Percentiles rank a stretch among this genome's conserved stretches.
Evolutionary conservation across 148 eudicot genomes (phyloP).

Genomic region (Silene conica): DNA sequence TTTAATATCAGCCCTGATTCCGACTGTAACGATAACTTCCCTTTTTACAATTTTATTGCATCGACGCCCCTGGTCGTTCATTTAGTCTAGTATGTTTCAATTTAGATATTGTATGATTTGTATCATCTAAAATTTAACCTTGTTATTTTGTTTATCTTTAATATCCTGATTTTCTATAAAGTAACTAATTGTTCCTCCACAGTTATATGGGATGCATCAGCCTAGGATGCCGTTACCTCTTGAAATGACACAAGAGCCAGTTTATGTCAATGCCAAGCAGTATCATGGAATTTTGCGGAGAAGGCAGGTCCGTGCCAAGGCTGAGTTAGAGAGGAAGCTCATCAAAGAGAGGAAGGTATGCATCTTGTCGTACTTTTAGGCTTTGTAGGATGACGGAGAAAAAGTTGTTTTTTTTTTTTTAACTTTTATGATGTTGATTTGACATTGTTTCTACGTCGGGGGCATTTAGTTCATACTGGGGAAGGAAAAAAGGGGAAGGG

Average conservation of each 20-base stretch:
- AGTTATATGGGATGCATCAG: slow-evolving; percentile 62
- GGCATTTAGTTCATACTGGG: too few species aligned
- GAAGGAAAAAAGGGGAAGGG: too few species aligned
- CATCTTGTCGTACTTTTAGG: not conserved
- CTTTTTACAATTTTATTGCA: not conserved
- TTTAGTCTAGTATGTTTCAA: not conserved
- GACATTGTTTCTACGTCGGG: too few species aligned
- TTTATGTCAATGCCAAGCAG: slow-evolving; percentile 95
- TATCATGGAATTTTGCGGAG: slow-evolving; percentile 81
- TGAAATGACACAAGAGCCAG: slow-evolving; percentile 87
- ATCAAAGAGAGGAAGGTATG: slow-evolving; percentile 75
- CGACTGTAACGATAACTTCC: not conserved
- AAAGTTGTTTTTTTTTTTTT: not conserved
- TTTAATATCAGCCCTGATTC: not conserved
- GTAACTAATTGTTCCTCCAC: slow-evolving; percentile 32
- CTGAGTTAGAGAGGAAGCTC: slow-evolving; percentile 84
- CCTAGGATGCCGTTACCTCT: slow-evolving; percentile 79
- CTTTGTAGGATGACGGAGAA: not conserved
- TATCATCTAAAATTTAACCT: not conserved
- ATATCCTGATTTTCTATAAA: not conserved
- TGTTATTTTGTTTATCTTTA: not conserved
- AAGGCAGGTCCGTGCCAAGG: slow-evolving; percentile 93
- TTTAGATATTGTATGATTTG: not conserved
- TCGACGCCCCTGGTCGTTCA: not conserved
- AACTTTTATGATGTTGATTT: not conserved